phyloP scores from a whole-genome alignment of 1,284 basidiomycete genomes.

The Albatrellus sp. region DNA sequence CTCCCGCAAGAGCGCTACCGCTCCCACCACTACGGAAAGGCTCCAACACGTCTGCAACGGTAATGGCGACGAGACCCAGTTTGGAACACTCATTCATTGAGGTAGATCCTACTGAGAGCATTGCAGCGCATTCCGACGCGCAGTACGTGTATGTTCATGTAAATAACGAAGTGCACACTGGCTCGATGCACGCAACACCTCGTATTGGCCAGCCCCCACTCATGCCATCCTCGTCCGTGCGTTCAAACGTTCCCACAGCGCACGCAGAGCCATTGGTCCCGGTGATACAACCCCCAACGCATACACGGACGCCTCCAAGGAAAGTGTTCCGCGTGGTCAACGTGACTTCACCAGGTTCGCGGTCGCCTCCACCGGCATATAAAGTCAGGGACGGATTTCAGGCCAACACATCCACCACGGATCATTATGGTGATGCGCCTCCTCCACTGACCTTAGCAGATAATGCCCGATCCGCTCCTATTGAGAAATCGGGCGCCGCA shows the following conservation, averaged over 20 bases:
- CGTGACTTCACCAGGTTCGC: slow-evolving; percentile 14
- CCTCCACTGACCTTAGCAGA: background rate
- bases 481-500: background rate
- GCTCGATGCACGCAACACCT: no score
- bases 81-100: slow-evolving; percentile 1
- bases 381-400: slow-evolving; percentile 7
- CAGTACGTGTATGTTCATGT: slow-evolving; percentile 11
- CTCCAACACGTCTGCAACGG: background rate
- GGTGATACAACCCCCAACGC: background rate
- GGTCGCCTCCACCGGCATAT: slow-evolving; percentile 35
- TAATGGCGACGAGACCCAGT: slow-evolving; percentile 1
- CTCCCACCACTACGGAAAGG: slow-evolving; percentile 4
- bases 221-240: background rate
- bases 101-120: slow-evolving; percentile 1
- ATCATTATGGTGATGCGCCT: background rate
- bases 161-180: background rate
- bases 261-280: background rate
- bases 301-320: slow-evolving; percentile 6
- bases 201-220: no score
- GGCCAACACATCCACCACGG: background rate
- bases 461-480: background rate
- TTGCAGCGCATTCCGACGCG: slow-evolving; percentile 7
- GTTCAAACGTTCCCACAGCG: background rate
- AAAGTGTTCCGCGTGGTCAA: slow-evolving; percentile 22
- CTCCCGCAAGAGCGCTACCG: slow-evolving; percentile 3